Evolutionary conservation across 345 rosid species (phyloP).

Genomic region (Passiflora organensis): DNA sequence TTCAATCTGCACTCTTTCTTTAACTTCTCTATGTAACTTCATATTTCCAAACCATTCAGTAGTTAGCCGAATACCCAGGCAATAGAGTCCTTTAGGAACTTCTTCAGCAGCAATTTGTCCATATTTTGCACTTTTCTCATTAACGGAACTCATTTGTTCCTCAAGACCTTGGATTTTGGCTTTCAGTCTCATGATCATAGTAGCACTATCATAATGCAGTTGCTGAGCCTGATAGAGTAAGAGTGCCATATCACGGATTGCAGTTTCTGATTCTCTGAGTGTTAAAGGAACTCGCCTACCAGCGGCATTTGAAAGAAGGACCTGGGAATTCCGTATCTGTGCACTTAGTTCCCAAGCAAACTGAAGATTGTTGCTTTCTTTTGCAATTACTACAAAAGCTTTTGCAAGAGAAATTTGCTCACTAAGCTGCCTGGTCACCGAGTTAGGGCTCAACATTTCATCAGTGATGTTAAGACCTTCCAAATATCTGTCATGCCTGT

Average conservation of each 20-base stretch:
- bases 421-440: slow-evolving; percentile 74
- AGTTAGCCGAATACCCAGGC: slow-evolving; percentile 77
- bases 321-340: slow-evolving; percentile 82
- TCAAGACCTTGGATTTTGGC: slow-evolving; percentile 77
- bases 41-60: slow-evolving; percentile 66
- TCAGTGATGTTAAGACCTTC: slow-evolving; percentile 75
- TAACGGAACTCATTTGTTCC: slow-evolving; percentile 62
- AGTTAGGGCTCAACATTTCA: slow-evolving; percentile 70
- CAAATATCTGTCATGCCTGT: slow-evolving; percentile 42
- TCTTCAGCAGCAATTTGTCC: slow-evolving; percentile 98
- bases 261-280: slow-evolving; percentile 61
- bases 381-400: slow-evolving; percentile 83
- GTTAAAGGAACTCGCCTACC: slow-evolving; percentile 66
- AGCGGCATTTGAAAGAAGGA: slow-evolving; percentile 72
- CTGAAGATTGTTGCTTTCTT: slow-evolving; percentile 89
- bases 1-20: slow-evolving; percentile 35
- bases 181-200: slow-evolving; percentile 90
- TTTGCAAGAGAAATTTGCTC: slow-evolving; percentile 92
- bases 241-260: slow-evolving; percentile 78
- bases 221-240: slow-evolving; percentile 84
- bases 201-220: slow-evolving; percentile 83
- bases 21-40: slow-evolving; percentile 35
- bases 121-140: slow-evolving; percentile 76
- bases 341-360: slow-evolving; percentile 97
- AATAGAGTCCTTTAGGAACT: slow-evolving; percentile 87